Conservation (phyloP, 1,139 yeast genomes). For the Lodderomyces jiufengensis region DNA sequence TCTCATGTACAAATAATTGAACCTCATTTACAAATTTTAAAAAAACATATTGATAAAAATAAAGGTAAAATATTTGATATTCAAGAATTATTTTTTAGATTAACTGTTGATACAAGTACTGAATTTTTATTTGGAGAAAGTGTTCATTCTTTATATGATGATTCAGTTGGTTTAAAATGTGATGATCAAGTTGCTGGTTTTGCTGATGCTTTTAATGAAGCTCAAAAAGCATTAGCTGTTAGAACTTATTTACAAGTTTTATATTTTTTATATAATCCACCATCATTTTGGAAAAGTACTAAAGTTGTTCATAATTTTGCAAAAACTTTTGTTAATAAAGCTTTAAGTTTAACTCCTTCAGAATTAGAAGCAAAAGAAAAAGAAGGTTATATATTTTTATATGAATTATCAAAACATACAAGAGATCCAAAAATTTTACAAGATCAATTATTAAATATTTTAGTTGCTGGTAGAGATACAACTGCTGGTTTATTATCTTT, state of each 20-base stretch:
- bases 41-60: conserved; percentile 23
- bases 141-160: conserved; percentile 36
- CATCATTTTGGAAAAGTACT: conserved; percentile 27
- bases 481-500: conserved; percentile 54
- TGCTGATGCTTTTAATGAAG: conserved; percentile 27
- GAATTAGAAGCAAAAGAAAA: conserved; percentile 35
- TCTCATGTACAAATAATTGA: conserved; percentile 44
- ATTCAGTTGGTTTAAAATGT: conserved; percentile 20
- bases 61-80: conserved; percentile 28
- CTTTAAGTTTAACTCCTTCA: conserved; percentile 24
- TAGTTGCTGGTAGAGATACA: conserved; percentile 56
- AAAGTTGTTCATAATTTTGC: conserved; percentile 34
- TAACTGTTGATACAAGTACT: conserved; percentile 57
- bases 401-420: conserved; percentile 49
- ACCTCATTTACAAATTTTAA: conserved; percentile 39
- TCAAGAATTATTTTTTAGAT: conserved; percentile 37
- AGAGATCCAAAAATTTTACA: conserved; percentile 45
- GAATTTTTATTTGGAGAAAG: conserved; percentile 59
- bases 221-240: conserved; percentile 26
- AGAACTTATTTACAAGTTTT: conserved; percentile 25
- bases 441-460: conserved; percentile 49
- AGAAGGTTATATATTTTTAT: conserved; percentile 46
- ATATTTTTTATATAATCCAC: conserved; percentile 27
- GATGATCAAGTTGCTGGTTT: conserved; percentile 15
- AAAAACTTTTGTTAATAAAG: conserved; percentile 29